Conservation (phyloP, 225 moss, liverwort and hornwort genomes). For the Neckera pumila region DNA sequence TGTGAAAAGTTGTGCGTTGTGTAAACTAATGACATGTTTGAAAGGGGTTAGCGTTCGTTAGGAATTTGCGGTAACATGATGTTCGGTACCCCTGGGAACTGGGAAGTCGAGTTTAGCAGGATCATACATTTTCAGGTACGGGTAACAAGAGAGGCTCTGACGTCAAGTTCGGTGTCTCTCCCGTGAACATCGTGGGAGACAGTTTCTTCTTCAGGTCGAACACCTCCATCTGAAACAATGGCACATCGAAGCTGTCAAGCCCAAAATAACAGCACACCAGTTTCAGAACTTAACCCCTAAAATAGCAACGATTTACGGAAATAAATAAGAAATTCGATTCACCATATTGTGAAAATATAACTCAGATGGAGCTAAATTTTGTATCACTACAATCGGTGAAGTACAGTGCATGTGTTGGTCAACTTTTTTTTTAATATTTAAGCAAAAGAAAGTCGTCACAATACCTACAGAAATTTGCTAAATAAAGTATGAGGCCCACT, state of each 20-base stretch:
- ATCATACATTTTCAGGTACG: conserved; percentile 19
- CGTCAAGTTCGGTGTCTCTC: background rate
- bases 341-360: background rate
- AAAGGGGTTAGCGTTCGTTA: background rate
- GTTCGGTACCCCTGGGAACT: background rate
- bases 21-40: background rate
- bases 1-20: background rate
- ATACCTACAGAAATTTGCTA: background rate
- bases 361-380: background rate
- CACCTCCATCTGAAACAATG: conserved; percentile 66
- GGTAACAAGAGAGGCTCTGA: conserved; percentile 8
- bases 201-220: conserved; percentile 74
- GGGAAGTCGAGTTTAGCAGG: background rate
- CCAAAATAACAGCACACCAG: background rate
- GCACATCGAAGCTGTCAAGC: background rate
- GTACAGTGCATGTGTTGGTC: background rate
- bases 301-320: background rate
- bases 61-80: background rate
- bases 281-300: background rate
- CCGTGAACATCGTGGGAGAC: background rate
- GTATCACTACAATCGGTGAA: background rate
- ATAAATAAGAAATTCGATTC: background rate
- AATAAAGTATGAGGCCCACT: too few relatives aligned
- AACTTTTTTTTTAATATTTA: background rate
- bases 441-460: background rate